Base-by-base conservation (phyloP, 192 early-diverging fungal species). In the Podochytrium sp. region DNA sequence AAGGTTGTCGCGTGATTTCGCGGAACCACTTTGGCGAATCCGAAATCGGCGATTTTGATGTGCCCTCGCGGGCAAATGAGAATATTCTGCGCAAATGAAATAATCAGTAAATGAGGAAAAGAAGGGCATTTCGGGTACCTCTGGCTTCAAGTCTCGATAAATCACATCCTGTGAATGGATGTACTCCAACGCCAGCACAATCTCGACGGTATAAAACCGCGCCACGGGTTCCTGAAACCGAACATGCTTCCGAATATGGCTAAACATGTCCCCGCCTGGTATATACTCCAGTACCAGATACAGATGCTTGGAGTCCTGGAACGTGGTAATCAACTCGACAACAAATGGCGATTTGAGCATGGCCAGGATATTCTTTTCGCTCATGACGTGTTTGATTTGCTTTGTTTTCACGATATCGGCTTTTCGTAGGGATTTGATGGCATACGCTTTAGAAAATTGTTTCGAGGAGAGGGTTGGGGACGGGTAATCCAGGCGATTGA, bases 241-340 rank as follows among this genome's bases (percentile, higher is more conserved):
- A 65, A 50, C 53, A 25, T 53, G 47, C 67, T 77, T 76, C 72
- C 93, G 77, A 66, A 96, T 73, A 29, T 93, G 90, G 25, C 89
- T 91, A 59, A 96, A 96, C 75, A 96, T 84, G 81, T 96, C 94
- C 62, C 94, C 81, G 1, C 81, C 81, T 3, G 79, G 62, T 5
- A 78, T 65, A 52, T 82, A 82, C 56, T 82, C 79, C 60, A 80
- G 57, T 2, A 82, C 76, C 29, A 82, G 50, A 42, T 80, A 82
- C 40, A 82, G 55, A 61, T 80, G 79, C 18, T 71, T 76, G 20
- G 47, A 42, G 12, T 78, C 77, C 49, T 82, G 81, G 60, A 82
- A 82, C 32, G 81, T 78, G 2, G 70, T 67, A 14, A 72, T 37
- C 1, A 81, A 56, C 62, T 80, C 74, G 16, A 81, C 79, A 49